A percentile compares a stretch with the other conserved stretches of the same genome.
Evolutionary conservation across 805 yeast species (phyloP).

Genomic region (Wickerhamomyces silvicola): DNA sequence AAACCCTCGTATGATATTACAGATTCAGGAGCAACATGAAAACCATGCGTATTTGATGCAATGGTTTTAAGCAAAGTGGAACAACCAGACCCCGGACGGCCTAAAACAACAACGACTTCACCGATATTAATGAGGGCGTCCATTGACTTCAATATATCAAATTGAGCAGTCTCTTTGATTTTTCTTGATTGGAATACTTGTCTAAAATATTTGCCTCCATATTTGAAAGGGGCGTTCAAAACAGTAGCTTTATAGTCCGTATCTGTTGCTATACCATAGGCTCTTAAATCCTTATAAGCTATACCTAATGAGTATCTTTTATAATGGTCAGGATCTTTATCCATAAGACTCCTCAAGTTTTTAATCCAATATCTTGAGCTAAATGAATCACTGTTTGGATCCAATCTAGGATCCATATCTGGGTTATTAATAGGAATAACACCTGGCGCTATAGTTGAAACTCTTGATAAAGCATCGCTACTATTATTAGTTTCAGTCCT

Average conservation of each 20-base stretch:
- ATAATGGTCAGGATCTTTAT: constrained; percentile 54
- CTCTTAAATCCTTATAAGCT: constrained; percentile 51
- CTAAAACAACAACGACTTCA: constrained; percentile 61
- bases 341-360: constrained; percentile 45
- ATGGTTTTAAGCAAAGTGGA: constrained; percentile 59
- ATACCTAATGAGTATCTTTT: constrained; percentile 52
- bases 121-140: constrained; percentile 59
- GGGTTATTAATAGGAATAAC: constrained; percentile 27
- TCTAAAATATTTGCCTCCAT: constrained; percentile 11
- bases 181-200: constrained; percentile 12
- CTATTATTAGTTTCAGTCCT: no score
- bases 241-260: constrained; percentile 64
- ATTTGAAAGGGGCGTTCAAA: constrained; percentile 32
- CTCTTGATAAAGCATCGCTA: constrained; percentile 14
- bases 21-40: constrained; percentile 40
- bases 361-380: constrained; percentile 57
- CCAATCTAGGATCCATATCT: constrained; percentile 38
- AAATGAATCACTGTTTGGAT: constrained; percentile 54
- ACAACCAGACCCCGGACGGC: constrained; percentile 79
- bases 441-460: constrained; percentile 30
- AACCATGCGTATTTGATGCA: constrained; percentile 55
- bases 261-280: constrained; percentile 52
- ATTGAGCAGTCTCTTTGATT: constrained; percentile 24
- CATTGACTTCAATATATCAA: constrained; percentile 53
- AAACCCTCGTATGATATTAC: constrained; percentile 48